These are phyloP conservation scores for Fusarium neocosmosporiellum DNA, from an alignment of 2,329 filamentous ascomycete genomes.

Conservation along the genomic window DNA sequence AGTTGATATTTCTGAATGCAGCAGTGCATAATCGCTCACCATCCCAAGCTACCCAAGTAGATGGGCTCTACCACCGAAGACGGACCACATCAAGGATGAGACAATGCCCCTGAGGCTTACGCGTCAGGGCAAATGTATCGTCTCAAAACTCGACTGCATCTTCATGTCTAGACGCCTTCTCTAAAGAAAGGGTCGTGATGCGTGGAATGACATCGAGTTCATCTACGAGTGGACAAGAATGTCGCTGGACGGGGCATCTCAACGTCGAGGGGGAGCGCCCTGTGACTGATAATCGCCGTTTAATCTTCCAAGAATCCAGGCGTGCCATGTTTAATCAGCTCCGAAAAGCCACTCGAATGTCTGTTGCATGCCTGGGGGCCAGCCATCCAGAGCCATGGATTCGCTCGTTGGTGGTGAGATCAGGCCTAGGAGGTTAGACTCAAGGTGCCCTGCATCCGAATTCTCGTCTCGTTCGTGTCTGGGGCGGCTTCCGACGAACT, in stretches of 20 bases:
- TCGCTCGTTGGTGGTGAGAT: not conserved
- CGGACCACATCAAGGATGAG: not conserved
- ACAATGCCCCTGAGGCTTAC: not conserved
- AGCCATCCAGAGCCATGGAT: not conserved
- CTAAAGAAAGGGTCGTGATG: not conserved
- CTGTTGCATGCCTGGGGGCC: not conserved
- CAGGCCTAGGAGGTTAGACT: not conserved
- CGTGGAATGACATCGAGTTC: not conserved
- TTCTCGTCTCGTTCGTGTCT: not conserved
- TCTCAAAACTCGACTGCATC: not conserved
- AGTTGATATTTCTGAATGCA: not conserved
- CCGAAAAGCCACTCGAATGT: not conserved
- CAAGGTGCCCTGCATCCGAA: not conserved
- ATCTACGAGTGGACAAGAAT: not conserved
- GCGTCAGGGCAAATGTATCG: not conserved
- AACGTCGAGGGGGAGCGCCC: not conserved
- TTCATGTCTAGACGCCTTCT: not conserved
- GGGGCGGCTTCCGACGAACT: not conserved
- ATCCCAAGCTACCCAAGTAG: not conserved
- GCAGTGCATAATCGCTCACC: not conserved
- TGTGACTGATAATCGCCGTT: not conserved
- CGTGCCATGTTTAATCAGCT: not conserved
- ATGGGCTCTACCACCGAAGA: not conserved
- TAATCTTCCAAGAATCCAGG: not conserved
- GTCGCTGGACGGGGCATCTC: not conserved